Percentiles rank a stretch among this genome's conserved stretches.
These are phyloP conservation scores for Lactifluus rugatus DNA, from an alignment of 768 basidiomycete species.

Conservation along the genomic window DNA sequence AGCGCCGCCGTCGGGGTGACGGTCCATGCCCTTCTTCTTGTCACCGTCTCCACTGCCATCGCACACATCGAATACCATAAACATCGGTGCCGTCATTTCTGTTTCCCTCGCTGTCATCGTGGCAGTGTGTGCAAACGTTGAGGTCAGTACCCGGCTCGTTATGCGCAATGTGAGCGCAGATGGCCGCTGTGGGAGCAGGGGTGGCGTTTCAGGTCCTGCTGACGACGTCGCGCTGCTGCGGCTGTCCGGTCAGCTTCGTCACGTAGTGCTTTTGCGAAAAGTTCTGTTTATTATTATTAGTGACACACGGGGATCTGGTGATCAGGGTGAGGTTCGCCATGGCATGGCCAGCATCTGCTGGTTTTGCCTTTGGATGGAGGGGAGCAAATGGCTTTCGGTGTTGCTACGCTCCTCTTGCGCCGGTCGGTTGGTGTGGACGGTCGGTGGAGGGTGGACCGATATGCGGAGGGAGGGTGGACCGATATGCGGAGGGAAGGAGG, in stretches of 20 bases:
- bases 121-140: not conserved
- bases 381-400: constrained; percentile 5
- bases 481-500: not conserved
- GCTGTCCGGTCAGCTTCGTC: constrained; percentile 9
- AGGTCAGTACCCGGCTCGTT: not conserved
- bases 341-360: not conserved
- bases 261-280: constrained; percentile 13
- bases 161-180: constrained; percentile 1
- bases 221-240: constrained; percentile 16
- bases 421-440: not conserved
- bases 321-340: not conserved
- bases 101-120: not conserved
- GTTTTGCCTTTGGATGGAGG: constrained; percentile 1
- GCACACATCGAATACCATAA: not conserved
- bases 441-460: not conserved
- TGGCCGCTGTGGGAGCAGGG: constrained; percentile 8
- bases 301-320: too few species aligned
- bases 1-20: too few species aligned
- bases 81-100: not conserved
- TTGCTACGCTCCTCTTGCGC: constrained; percentile 5
- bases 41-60: not conserved
- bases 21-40: not conserved
- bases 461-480: not conserved
- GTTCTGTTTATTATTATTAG: too few species aligned
- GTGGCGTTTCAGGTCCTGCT: constrained; percentile 12